These are phyloP conservation scores for Paraconiothyrium sp. DNA, from an alignment of 2,329 filamentous ascomycete genomes.

Conservation along the genomic window DNA sequence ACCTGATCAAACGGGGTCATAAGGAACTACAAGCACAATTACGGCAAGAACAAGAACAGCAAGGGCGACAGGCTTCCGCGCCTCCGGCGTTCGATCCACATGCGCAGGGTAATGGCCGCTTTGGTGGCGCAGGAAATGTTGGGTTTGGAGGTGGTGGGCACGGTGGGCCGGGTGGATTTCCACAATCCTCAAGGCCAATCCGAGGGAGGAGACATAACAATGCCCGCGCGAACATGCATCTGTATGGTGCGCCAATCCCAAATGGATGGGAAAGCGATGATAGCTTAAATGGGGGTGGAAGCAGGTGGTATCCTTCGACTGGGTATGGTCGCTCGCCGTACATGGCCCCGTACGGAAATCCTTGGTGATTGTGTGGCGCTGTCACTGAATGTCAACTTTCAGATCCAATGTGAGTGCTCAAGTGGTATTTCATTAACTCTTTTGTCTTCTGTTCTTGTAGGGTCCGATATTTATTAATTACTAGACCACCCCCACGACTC, in stretches of 20 bases:
- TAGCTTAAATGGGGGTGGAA: background rate
- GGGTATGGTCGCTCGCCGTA: background rate
- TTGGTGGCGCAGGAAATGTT: background rate
- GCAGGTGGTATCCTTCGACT: background rate
- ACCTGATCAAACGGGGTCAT: background rate
- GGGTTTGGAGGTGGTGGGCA: conserved; percentile 3
- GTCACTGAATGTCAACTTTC: background rate
- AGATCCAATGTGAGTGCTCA: background rate
- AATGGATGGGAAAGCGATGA: background rate
- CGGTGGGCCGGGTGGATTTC: background rate
- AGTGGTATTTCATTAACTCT: background rate
- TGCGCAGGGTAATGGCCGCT: background rate
- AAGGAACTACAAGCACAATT: background rate
- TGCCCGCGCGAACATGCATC: background rate
- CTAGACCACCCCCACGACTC: conserved; percentile 47
- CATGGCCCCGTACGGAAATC: background rate
- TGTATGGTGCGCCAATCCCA: background rate
- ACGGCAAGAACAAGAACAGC: background rate
- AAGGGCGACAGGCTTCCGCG: background rate
- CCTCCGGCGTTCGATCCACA: background rate
- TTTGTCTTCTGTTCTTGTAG: background rate
- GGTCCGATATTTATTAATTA: conserved; percentile 10
- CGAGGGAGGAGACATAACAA: background rate
- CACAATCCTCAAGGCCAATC: background rate
- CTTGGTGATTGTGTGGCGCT: background rate